Evolutionary conservation across 768 basidiomycete genomes (phyloP).

Genomic region (Pisolithus orientalis): DNA sequence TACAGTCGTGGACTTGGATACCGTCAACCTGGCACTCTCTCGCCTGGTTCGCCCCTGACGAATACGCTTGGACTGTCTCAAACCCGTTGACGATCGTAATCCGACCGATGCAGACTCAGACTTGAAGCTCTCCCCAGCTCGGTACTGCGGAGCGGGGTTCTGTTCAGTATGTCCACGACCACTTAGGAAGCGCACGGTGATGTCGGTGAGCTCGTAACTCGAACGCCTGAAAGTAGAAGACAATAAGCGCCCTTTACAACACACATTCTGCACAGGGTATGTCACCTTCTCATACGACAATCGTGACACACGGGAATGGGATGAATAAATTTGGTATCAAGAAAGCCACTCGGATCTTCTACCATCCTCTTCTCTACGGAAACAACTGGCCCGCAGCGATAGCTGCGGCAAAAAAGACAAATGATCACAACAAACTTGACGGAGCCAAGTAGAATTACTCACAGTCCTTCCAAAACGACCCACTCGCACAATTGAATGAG

Average conservation of each 20-base stretch:
- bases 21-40: constrained; percentile 44
- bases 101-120: constrained; percentile 18
- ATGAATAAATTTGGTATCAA: constrained; percentile 36
- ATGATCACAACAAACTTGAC: constrained; percentile 1
- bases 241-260: constrained; percentile 12
- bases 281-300: constrained; percentile 55
- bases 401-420: constrained; percentile 36
- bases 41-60: constrained; percentile 48
- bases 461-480: constrained; percentile 56
- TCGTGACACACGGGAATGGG: constrained; percentile 51
- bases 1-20: constrained; percentile 62
- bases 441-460: constrained; percentile 22
- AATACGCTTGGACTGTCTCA: constrained; percentile 67
- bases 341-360: constrained; percentile 22
- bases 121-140: constrained; percentile 24
- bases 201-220: constrained; percentile 55
- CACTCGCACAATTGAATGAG: constrained; percentile 62
- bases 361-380: constrained; percentile 33
- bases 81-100: constrained; percentile 34
- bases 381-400: constrained; percentile 51
- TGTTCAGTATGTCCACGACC: constrained; percentile 25
- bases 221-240: constrained; percentile 20
- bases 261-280: constrained; percentile 3
- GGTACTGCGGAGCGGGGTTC: constrained; percentile 17
- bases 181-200: constrained; percentile 47